Evolutionary conservation across 2,329 filamentous ascomycete species (phyloP).

Genomic region (Diaporthe longicolla): DNA sequence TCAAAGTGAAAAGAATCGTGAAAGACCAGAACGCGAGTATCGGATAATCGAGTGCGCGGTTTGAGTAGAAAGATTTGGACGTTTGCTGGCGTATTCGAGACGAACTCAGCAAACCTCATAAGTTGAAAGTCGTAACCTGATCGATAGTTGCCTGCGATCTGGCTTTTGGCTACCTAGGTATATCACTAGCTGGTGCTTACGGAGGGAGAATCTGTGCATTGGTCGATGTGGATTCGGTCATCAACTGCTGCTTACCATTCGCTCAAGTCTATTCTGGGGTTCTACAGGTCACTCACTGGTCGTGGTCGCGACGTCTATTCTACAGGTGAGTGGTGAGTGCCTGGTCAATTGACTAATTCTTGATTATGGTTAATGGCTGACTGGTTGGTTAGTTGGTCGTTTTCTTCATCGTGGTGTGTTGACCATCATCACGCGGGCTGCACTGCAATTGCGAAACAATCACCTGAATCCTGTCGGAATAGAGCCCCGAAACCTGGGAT

Average conservation of each 20-base stretch:
- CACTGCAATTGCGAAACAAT: no score
- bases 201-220: neutral
- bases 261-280: no score
- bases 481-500: no score
- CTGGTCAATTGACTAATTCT: no score
- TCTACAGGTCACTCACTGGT: neutral
- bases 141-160: neutral
- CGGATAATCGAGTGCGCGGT: accelerated
- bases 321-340: no score
- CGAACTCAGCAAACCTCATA: neutral
- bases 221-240: neutral
- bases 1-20: neutral
- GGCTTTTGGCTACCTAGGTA: neutral
- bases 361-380: no score
- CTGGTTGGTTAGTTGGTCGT: no score
- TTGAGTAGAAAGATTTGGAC: no score
- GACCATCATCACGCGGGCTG: no score
- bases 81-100: neutral
- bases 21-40: neutral
- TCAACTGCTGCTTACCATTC: neutral
- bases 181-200: neutral
- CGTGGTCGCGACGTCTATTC: no score
- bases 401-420: no score
- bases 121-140: neutral
- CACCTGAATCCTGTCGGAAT: no score